phyloP scores from a whole-genome alignment of 306 rosid genomes.

The Prunus davidiana region DNA sequence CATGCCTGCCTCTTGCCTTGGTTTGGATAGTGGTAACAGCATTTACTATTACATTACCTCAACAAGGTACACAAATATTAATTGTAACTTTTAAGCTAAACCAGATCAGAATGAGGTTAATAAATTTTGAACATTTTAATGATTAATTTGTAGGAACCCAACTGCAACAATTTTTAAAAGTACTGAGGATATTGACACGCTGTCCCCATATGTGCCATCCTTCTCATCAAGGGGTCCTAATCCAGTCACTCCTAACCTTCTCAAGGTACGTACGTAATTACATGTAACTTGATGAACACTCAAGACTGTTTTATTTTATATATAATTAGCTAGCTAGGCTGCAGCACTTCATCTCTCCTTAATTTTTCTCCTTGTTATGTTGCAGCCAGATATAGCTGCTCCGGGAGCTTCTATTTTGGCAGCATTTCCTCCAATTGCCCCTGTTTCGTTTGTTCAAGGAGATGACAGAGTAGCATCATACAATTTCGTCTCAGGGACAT shows the following conservation, averaged over 20 bases:
- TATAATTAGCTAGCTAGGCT: no score
- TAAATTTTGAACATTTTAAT: background rate
- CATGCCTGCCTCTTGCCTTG: slow-evolving; percentile 24
- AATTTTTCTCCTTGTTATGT: background rate
- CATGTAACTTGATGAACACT: background rate
- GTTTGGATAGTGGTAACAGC: background rate
- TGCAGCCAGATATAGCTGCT: slow-evolving; percentile 50
- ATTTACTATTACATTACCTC: slow-evolving; percentile 21
- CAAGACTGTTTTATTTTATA: background rate
- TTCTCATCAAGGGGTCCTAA: slow-evolving; percentile 70
- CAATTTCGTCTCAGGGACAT: slow-evolving; percentile 31
- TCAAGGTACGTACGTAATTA: slow-evolving; percentile 15
- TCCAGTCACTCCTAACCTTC: slow-evolving; percentile 32
- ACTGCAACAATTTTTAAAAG: slow-evolving; percentile 44
- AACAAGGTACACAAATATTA: slow-evolving; percentile 15
- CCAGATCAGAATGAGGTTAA: no score
- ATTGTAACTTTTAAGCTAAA: no score
- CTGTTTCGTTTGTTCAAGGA: background rate
- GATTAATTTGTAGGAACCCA: slow-evolving; percentile 13
- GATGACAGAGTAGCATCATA: slow-evolving; percentile 20
- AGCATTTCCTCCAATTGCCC: slow-evolving; percentile 19
- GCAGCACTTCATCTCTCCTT: background rate
- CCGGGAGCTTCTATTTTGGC: slow-evolving; percentile 46
- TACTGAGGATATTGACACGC: slow-evolving; percentile 10
- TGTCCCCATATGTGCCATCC: slow-evolving; percentile 31